Conservation (phyloP, 1,284 basidiomycete species). For the Cryptococcus hybrid region DNA sequence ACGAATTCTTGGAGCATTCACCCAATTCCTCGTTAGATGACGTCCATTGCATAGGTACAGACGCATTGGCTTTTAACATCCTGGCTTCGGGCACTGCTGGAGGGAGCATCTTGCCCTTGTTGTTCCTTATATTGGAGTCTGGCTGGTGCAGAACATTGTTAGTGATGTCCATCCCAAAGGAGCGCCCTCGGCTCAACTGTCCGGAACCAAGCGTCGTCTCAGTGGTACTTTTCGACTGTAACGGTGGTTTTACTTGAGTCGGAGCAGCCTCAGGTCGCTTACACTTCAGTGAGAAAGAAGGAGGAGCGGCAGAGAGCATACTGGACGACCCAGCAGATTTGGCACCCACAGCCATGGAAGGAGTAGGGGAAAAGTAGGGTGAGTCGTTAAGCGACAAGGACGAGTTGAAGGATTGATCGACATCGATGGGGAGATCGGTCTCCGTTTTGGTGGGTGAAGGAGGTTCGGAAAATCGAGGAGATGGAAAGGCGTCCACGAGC, state of each 20-base stretch:
- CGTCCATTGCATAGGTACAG: conserved; percentile 39
- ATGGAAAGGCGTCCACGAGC: conserved; percentile 35
- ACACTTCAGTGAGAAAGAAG: conserved; percentile 20
- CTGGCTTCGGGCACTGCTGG: conserved; percentile 32
- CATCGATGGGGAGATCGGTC: conserved; percentile 42
- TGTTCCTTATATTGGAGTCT: not conserved
- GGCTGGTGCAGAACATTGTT: conserved; percentile 17
- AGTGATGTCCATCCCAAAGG: conserved; percentile 42
- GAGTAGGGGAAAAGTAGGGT: conserved; percentile 25
- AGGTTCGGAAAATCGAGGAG: conserved; percentile 32
- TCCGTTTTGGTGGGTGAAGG: conserved; percentile 45
- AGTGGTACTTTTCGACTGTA: not conserved
- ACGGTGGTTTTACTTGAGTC: conserved; percentile 9
- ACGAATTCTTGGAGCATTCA: conserved; percentile 21
- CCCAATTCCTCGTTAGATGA: conserved; percentile 34
- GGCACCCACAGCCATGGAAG: conserved; percentile 3
- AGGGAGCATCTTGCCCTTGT: conserved; percentile 33
- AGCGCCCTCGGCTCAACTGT: conserved; percentile 12
- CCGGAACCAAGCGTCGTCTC: not conserved
- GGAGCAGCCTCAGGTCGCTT: conserved; percentile 33
- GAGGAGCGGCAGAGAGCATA: conserved; percentile 24
- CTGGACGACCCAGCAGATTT: conserved; percentile 1
- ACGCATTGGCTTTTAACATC: conserved; percentile 13
- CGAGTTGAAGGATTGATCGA: conserved; percentile 50
- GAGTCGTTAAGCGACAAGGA: conserved; percentile 42